These are phyloP conservation scores for Calocybe indica DNA, from an alignment of 768 basidiomycete genomes.

Conservation along the genomic window DNA sequence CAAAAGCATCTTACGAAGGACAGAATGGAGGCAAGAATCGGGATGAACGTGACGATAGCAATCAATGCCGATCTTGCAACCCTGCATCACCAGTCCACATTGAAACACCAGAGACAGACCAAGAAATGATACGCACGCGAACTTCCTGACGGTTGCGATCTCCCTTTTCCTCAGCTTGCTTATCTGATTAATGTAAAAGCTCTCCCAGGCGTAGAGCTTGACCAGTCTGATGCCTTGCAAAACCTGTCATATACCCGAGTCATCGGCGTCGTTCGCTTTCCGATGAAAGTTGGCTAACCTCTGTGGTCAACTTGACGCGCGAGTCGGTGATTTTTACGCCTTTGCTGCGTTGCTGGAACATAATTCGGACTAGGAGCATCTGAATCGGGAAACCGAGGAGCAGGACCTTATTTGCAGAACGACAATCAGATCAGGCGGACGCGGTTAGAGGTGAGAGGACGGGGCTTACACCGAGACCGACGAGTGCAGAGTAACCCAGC, in stretches of 20 bases:
- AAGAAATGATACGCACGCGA: slow-evolving; percentile 22
- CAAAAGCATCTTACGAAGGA: slow-evolving; percentile 36
- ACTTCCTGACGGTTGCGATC: slow-evolving; percentile 29
- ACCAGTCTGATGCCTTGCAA: slow-evolving; percentile 63
- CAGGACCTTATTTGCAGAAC: slow-evolving; percentile 30
- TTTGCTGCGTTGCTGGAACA: slow-evolving; percentile 38
- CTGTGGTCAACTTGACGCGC: slow-evolving; percentile 44
- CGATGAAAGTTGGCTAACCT: slow-evolving; percentile 22
- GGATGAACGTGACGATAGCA: slow-evolving; percentile 41
- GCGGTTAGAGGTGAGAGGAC: slow-evolving; percentile 1
- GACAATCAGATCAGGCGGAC: neutral
- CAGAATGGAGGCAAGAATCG: slow-evolving; percentile 43
- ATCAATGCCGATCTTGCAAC: slow-evolving; percentile 32
- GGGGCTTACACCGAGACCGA: slow-evolving; percentile 36
- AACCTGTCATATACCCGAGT: slow-evolving; percentile 23
- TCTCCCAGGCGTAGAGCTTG: slow-evolving; percentile 58
- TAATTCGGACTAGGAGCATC: slow-evolving; percentile 31
- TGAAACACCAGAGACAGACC: neutral
- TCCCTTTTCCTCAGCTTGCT: slow-evolving; percentile 29
- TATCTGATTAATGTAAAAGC: slow-evolving; percentile 38
- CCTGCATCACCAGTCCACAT: slow-evolving; percentile 16
- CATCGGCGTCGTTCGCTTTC: neutral
- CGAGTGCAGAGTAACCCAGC: slow-evolving; percentile 52
- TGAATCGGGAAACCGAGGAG: slow-evolving; percentile 44
- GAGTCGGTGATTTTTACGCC: slow-evolving; percentile 48